These are phyloP conservation scores for Marasmius oreades DNA, from an alignment of 1,284 basidiomycete species.

Conservation along the genomic window DNA sequence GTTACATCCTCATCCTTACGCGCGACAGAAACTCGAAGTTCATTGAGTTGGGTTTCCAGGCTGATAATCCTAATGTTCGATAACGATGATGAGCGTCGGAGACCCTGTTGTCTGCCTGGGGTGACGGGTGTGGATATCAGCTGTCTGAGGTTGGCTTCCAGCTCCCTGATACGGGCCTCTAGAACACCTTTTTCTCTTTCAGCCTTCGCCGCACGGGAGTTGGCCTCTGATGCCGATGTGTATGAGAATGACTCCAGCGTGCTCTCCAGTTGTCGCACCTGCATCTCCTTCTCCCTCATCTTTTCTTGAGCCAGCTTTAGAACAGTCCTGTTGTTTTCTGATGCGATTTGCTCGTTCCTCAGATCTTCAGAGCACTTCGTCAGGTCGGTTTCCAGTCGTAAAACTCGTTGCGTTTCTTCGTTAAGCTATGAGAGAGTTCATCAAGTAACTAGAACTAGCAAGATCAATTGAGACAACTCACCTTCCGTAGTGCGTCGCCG, in stretches of 20 bases:
- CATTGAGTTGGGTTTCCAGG: conserved; percentile 54
- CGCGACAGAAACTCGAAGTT: conserved; percentile 37
- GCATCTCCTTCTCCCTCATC: conserved; percentile 46
- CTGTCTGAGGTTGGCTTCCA: conserved; percentile 44
- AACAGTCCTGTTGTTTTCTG: conserved; percentile 52
- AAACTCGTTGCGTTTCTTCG: conserved; percentile 51
- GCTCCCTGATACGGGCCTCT: conserved; percentile 51
- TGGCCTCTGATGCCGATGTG: conserved; percentile 46
- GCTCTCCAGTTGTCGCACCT: conserved; percentile 51
- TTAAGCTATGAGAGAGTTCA: conserved; percentile 41
- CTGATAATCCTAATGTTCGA: conserved; percentile 44
- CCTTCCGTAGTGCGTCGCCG: conserved; percentile 61
- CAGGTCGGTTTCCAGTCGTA: conserved; percentile 52
- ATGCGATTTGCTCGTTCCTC: conserved; percentile 48
- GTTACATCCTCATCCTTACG: conserved; percentile 43
- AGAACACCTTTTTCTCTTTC: conserved; percentile 53
- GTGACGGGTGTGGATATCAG: conserved; percentile 24
- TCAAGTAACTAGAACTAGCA: conserved; percentile 6
- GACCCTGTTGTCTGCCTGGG: conserved; percentile 28
- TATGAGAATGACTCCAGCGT: conserved; percentile 55
- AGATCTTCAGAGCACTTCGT: conserved; percentile 48
- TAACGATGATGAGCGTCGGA: conserved; percentile 45
- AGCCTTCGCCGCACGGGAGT: conserved; percentile 40
- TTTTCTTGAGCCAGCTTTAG: conserved; percentile 46
- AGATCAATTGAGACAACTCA: conserved; percentile 23